phyloP scores from a whole-genome alignment of 768 basidiomycete genomes.

The Rhodotorula babjevae region DNA sequence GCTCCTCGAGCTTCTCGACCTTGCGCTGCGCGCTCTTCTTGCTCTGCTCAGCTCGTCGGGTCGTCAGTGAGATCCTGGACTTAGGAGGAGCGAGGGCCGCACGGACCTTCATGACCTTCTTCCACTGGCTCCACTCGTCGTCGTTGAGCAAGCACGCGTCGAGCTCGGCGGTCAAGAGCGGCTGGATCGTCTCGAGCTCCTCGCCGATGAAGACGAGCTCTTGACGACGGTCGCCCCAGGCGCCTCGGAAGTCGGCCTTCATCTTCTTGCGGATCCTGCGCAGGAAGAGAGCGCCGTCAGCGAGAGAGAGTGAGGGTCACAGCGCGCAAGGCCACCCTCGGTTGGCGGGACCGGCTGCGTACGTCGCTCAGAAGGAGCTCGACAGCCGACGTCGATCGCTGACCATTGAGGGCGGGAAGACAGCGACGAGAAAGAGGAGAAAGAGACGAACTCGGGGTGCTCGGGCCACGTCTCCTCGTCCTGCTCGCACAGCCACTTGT shows the following conservation, averaged over 20 bases:
- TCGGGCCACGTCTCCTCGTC: slow-evolving; percentile 43
- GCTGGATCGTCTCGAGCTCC: slow-evolving; percentile 24
- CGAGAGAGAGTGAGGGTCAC: too few species aligned
- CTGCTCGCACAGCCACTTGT: slow-evolving; percentile 44
- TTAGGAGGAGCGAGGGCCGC: not conserved
- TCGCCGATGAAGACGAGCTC: slow-evolving; percentile 43
- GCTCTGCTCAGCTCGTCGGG: slow-evolving; percentile 33
- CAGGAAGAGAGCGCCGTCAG: too few species aligned
- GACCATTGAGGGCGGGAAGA: too few species aligned
- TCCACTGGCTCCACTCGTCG: slow-evolving; percentile 41
- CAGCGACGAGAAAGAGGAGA: not conserved
- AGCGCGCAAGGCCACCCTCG: too few species aligned
- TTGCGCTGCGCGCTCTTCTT: slow-evolving; percentile 32
- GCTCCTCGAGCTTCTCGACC: slow-evolving; percentile 41
- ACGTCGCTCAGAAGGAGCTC: too few species aligned
- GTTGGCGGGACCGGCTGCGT: too few species aligned
- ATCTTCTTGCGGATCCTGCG: slow-evolving; percentile 41
- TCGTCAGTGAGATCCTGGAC: not conserved
- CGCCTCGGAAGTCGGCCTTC: slow-evolving; percentile 45
- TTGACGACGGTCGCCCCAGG: slow-evolving; percentile 47
- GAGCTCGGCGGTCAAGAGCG: slow-evolving; percentile 42
- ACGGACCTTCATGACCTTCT: slow-evolving; percentile 27
- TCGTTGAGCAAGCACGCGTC: slow-evolving; percentile 43
- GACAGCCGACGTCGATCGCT: too few species aligned
- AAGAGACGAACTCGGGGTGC: slow-evolving; percentile 37